Evolutionary conservation across 164 flowering plant species (phyloP).

Genomic region (Berberis vulgaris): DNA sequence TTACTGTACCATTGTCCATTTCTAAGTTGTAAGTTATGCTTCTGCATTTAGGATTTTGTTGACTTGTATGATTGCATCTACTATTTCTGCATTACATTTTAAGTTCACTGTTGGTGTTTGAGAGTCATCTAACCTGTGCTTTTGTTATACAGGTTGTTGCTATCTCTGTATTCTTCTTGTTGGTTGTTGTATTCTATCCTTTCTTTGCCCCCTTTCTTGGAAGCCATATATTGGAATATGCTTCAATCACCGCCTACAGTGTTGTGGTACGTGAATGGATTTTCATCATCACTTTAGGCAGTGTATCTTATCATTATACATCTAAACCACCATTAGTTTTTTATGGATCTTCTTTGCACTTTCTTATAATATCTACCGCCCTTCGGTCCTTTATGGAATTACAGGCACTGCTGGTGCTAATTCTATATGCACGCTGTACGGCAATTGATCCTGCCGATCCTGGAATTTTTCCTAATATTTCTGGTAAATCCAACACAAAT

Average conservation of each 20-base stretch:
- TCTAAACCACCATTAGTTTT: background rate
- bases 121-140: background rate
- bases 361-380: conserved; percentile 3
- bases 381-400: conserved; percentile 9
- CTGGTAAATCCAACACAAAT: conserved; percentile 18
- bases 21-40: background rate
- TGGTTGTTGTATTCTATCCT: conserved; percentile 90
- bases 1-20: too few relatives aligned
- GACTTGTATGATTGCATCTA: background rate
- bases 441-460: conserved; percentile 98
- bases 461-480: conserved; percentile 60
- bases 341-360: background rate
- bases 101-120: background rate
- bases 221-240: conserved; percentile 67
- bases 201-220: conserved; percentile 98
- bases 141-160: conserved; percentile 71
- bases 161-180: conserved; percentile 83
- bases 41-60: background rate
- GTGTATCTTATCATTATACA: background rate
- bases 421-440: conserved; percentile 85
- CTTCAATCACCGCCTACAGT: conserved; percentile 49
- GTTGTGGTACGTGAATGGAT: conserved; percentile 62
- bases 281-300: background rate
- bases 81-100: background rate
- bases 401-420: conserved; percentile 84